These are phyloP conservation scores for Colletotrichum sp. DNA, from an alignment of 2,329 filamentous ascomycete species.

Conservation along the genomic window DNA sequence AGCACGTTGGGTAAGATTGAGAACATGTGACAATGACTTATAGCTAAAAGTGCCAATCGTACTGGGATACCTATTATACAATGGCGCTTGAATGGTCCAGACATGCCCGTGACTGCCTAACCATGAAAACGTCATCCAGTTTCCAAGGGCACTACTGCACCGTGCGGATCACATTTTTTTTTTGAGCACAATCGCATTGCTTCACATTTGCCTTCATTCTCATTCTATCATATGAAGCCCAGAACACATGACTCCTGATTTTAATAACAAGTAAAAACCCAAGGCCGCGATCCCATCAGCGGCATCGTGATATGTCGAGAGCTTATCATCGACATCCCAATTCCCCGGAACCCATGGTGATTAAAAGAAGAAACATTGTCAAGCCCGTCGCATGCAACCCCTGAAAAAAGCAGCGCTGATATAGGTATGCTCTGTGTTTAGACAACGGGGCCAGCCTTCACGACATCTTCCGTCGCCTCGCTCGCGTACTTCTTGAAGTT, in stretches of 20 bases:
- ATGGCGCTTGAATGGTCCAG: too few species aligned
- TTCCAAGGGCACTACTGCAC: too few species aligned
- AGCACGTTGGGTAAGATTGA: neutral
- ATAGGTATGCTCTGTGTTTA: conserved; percentile 16
- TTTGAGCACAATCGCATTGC: neutral
- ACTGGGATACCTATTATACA: too few species aligned
- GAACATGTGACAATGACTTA: neutral
- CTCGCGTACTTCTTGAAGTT: conserved; percentile 97
- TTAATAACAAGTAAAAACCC: neutral
- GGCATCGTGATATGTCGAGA: conserved; percentile 9
- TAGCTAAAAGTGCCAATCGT: neutral
- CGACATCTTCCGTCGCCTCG: conserved; percentile 80
- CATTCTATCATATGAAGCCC: conserved; percentile 11
- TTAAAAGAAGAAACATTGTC: neutral
- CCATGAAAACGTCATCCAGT: too few species aligned
- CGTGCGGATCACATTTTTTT: too few species aligned
- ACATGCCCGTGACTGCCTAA: too few species aligned
- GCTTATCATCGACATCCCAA: conserved; percentile 9
- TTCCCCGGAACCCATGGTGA: conserved; percentile 4
- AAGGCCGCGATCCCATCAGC: neutral
- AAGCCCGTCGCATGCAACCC: neutral
- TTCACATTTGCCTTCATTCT: neutral
- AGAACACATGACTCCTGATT: conserved; percentile 9
- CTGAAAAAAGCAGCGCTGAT: neutral
- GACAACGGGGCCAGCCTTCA: conserved; percentile 64